These are phyloP conservation scores for Dovyalis caffra DNA, from an alignment of 345 rosid species.

Conservation along the genomic window DNA sequence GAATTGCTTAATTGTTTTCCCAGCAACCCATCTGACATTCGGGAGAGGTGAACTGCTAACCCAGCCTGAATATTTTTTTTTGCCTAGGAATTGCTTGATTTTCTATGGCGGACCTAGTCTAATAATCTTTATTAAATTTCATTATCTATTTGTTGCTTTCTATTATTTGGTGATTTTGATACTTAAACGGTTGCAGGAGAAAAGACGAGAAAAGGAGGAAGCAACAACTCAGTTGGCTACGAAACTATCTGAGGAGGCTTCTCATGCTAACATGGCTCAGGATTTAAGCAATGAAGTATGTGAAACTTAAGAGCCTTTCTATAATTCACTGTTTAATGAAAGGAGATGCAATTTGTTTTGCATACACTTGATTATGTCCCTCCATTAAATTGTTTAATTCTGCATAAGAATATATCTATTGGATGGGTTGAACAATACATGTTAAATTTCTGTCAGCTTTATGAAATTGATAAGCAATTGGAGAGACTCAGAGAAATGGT, in stretches of 20 bases:
- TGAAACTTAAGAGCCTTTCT: neutral
- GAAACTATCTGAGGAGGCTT: constrained; percentile 73
- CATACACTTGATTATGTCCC: too few species aligned
- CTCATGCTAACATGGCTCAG: constrained; percentile 68
- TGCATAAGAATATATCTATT: neutral
- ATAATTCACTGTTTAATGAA: neutral
- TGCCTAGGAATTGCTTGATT: neutral
- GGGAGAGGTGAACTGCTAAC: neutral
- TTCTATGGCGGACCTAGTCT: neutral
- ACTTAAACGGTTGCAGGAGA: constrained; percentile 47
- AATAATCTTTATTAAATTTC: too few species aligned
- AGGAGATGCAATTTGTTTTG: neutral
- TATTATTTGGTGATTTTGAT: neutral
- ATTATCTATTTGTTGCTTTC: neutral
- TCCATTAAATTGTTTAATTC: neutral
- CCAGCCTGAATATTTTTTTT: neutral
- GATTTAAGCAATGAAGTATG: constrained; percentile 66
- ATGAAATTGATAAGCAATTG: constrained; percentile 59
- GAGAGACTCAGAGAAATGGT: constrained; percentile 63
- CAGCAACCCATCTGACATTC: neutral
- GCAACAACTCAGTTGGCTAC: constrained; percentile 55
- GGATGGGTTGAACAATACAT: constrained; percentile 7
- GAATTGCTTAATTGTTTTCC: neutral
- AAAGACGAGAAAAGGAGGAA: constrained; percentile 65
- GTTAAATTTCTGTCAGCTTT: constrained; percentile 47